Conservation (phyloP, 805 yeast genomes). For the Candida manassasensis region DNA sequence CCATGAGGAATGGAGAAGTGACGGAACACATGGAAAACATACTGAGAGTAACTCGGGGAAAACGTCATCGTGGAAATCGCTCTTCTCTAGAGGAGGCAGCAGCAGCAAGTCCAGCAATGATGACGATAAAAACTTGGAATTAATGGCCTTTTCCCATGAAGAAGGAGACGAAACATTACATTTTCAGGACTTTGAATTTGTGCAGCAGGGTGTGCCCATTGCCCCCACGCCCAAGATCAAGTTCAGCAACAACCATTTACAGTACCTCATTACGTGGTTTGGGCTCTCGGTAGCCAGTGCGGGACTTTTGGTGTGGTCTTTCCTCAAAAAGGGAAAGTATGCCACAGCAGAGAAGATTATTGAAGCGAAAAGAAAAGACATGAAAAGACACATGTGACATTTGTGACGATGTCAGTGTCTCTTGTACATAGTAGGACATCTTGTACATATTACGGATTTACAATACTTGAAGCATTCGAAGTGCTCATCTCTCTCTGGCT, state of each 20-base stretch:
- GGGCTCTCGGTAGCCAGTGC: constrained; percentile 75
- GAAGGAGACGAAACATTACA: constrained; percentile 30
- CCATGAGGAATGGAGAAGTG: constrained; percentile 46
- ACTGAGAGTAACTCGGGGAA: constrained; percentile 3
- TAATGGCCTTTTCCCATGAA: constrained; percentile 16
- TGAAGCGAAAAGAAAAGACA: constrained; percentile 35
- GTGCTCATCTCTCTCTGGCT: neutral
- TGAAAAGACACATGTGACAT: too few species aligned
- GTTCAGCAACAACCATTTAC: constrained; percentile 83
- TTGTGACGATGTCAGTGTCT: too few species aligned
- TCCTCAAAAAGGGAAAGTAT: constrained; percentile 26
- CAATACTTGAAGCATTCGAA: too few species aligned
- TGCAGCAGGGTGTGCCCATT: constrained; percentile 82
- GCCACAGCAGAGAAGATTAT: constrained; percentile 36
- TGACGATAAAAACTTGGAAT: constrained; percentile 14
- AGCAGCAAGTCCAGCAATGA: constrained; percentile 3
- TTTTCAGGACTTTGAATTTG: constrained; percentile 49
- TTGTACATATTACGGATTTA: neutral
- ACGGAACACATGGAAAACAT: constrained; percentile 4
- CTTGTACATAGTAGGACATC: constrained; percentile 5
- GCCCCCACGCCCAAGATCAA: constrained; percentile 80
- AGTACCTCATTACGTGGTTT: constrained; percentile 93
- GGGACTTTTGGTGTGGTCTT: constrained; percentile 47
- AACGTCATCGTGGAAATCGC: constrained; percentile 13
- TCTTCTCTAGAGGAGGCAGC: constrained; percentile 21